Percentiles rank a stretch among this genome's conserved stretches.
phyloP scores from a whole-genome alignment of 306 rosid species.

The Cucurbita pepo region DNA sequence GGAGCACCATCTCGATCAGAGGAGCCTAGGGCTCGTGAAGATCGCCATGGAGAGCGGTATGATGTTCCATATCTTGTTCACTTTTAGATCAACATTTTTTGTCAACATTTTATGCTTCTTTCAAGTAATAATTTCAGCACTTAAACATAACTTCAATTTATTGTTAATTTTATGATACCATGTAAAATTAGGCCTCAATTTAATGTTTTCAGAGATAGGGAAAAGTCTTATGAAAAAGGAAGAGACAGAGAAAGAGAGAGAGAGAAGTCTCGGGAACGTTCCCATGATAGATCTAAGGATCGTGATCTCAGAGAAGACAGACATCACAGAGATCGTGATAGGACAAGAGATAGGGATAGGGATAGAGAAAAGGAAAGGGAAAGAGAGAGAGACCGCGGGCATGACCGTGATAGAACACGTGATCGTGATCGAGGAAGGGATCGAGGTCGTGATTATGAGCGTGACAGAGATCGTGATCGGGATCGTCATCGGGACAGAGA shows the following conservation, averaged over 20 bases:
- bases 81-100: background rate
- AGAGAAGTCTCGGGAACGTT: conserved; percentile 54
- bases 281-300: conserved; percentile 62
- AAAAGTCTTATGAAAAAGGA: conserved; percentile 74
- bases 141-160: background rate
- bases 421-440: conserved; percentile 53
- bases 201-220: conserved; percentile 55
- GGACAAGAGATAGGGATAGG: conserved; percentile 25
- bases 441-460: conserved; percentile 20
- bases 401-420: conserved; percentile 49
- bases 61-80: background rate
- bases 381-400: conserved; percentile 61
- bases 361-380: conserved; percentile 49
- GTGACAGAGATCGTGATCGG: conserved; percentile 28
- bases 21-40: conserved; percentile 88
- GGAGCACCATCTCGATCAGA: conserved; percentile 72
- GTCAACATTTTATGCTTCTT: background rate
- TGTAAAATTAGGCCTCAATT: background rate
- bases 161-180: conserved; percentile 13
- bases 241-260: conserved; percentile 56
- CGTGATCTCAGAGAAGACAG: conserved; percentile 83
- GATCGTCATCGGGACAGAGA: conserved; percentile 49
- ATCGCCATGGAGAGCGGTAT: conserved; percentile 65
- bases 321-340: conserved; percentile 88
- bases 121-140: background rate